These are phyloP conservation scores for Amanita jacksonii DNA, from an alignment of 768 basidiomycete genomes.

Conservation along the genomic window DNA sequence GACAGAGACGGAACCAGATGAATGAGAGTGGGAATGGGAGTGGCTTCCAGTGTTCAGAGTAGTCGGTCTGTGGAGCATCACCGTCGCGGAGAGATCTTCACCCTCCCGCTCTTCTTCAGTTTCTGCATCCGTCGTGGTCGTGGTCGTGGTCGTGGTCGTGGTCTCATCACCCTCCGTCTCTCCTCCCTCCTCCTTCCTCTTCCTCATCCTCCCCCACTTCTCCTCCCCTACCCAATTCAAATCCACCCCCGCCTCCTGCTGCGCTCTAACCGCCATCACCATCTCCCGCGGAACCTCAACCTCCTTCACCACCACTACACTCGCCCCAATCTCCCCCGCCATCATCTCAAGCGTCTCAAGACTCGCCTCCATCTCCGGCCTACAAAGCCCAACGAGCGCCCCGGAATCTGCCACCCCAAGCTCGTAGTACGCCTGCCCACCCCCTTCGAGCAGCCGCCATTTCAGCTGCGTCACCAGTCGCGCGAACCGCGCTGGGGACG, in stretches of 20 bases:
- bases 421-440: conserved; percentile 79
- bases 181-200: conserved; percentile 17
- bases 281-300: conserved; percentile 63
- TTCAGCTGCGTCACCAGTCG: conserved; percentile 92
- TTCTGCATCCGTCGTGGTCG: conserved; percentile 27
- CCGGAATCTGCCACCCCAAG: conserved; percentile 83
- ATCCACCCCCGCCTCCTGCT: conserved; percentile 28
- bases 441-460: conserved; percentile 85
- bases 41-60: conserved; percentile 8
- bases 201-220: conserved; percentile 24
- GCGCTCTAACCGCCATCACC: conserved; percentile 26
- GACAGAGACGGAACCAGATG: conserved; percentile 10
- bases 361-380: conserved; percentile 67
- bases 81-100: conserved; percentile 14
- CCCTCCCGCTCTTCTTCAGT: conserved; percentile 13
- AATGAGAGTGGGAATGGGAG: too few relatives aligned
- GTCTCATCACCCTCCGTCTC: conserved; percentile 18
- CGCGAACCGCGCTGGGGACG: conserved; percentile 65
- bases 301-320: conserved; percentile 85
- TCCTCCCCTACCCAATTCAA: conserved; percentile 20
- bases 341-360: conserved; percentile 86
- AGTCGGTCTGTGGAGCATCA: background rate
- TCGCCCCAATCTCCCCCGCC: conserved; percentile 90
- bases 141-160: conserved; percentile 26
- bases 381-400: conserved; percentile 69